phyloP scores from a whole-genome alignment of 805 yeast genomes.

The Saccharomycopsis amapae region DNA sequence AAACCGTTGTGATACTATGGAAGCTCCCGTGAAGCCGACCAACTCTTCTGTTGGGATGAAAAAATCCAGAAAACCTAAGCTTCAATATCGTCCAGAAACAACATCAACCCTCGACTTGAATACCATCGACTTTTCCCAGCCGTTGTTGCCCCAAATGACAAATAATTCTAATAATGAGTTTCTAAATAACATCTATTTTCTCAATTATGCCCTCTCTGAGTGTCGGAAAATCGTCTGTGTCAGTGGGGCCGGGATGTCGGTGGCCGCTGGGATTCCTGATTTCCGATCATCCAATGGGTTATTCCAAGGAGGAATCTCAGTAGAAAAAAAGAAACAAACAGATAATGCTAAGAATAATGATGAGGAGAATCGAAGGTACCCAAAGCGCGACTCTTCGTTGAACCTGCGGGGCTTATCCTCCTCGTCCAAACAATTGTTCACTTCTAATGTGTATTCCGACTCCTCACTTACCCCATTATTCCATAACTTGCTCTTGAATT shows the following conservation, averaged over 20 bases:
- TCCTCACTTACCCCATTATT: constrained; percentile 54
- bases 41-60: no score
- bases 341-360: constrained; percentile 31
- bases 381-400: constrained; percentile 1
- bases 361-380: constrained; percentile 1
- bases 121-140: constrained; percentile 17
- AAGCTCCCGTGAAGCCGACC: no score
- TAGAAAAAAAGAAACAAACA: constrained; percentile 13
- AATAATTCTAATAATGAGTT: constrained; percentile 32
- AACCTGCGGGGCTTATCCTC: background rate
- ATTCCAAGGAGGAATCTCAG: constrained; percentile 45
- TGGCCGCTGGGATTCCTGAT: constrained; percentile 87
- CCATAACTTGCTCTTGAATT: constrained; percentile 64
- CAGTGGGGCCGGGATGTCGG: constrained; percentile 89
- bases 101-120: constrained; percentile 39
- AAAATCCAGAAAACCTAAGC: constrained; percentile 41
- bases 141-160: constrained; percentile 29
- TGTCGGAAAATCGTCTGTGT: constrained; percentile 56
- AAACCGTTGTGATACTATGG: no score
- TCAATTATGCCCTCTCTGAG: constrained; percentile 45
- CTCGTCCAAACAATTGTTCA: constrained; percentile 57
- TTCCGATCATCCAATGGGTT: constrained; percentile 76
- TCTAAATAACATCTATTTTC: constrained; percentile 33
- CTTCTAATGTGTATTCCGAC: constrained; percentile 66
- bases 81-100: constrained; percentile 39